Percentiles rank a stretch among this genome's conserved stretches.
Conservation (phyloP, 192 early-diverging fungal genomes). For the Coemansia sp. region DNA sequence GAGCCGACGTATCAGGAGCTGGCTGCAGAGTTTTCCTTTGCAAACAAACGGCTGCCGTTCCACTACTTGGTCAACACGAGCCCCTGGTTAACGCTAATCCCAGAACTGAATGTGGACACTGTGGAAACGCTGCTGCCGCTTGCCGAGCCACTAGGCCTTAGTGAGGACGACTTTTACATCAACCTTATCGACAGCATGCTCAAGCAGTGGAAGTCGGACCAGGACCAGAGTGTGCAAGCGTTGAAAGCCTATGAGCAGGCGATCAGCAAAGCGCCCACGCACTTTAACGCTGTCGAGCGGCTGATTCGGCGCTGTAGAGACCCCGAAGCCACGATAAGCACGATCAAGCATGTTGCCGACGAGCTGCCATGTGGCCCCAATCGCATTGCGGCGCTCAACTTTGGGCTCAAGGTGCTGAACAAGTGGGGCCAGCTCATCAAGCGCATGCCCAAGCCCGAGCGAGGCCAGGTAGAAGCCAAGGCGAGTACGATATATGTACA, state of each 20-base stretch:
- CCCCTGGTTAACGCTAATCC: slow-evolving; percentile 53
- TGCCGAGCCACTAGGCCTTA: slow-evolving; percentile 53
- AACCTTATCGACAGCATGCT: slow-evolving; percentile 60
- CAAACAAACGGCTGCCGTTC: slow-evolving; percentile 61
- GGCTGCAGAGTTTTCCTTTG: slow-evolving; percentile 31
- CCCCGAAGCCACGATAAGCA: slow-evolving; percentile 54
- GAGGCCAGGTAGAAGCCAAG: slow-evolving; percentile 23
- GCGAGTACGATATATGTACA: slow-evolving; percentile 41
- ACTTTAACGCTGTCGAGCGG: slow-evolving; percentile 57
- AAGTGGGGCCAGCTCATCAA: slow-evolving; percentile 51
- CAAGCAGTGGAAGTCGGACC: slow-evolving; percentile 24
- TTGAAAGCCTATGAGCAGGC: slow-evolving; percentile 18
- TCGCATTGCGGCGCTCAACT: slow-evolving; percentile 60
- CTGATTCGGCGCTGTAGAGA: slow-evolving; percentile 59
- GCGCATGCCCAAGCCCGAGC: slow-evolving; percentile 39
- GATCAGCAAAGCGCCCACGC: slow-evolving; percentile 27
- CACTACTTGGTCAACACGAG: slow-evolving; percentile 54
- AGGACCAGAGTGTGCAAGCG: neutral
- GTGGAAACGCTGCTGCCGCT: slow-evolving; percentile 60
- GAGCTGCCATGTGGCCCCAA: slow-evolving; percentile 61
- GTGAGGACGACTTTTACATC: slow-evolving; percentile 65
- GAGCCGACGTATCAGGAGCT: slow-evolving; percentile 11
- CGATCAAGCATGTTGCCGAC: slow-evolving; percentile 57
- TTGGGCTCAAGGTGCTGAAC: slow-evolving; percentile 52
- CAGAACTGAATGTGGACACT: slow-evolving; percentile 57